phyloP scores from a whole-genome alignment of 495 filamentous ascomycete species.

The Cercophora sp. region DNA sequence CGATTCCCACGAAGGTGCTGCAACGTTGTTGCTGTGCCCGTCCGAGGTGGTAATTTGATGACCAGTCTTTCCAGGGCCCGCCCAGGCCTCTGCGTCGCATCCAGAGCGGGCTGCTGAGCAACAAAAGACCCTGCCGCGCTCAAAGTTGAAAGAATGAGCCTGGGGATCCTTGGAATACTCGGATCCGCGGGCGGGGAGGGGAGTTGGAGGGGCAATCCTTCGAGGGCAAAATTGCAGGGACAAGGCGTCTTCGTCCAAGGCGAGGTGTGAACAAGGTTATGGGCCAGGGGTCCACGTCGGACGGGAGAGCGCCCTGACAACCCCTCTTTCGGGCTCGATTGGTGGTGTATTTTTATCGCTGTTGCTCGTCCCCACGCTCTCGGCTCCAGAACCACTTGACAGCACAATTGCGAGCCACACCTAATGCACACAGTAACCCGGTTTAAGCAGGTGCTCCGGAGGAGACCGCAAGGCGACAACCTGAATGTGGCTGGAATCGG shows the following conservation, averaged over 20 bases:
- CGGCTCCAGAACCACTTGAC: neutral
- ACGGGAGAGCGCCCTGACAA: neutral
- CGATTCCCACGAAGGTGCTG: no score
- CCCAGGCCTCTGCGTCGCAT: neutral
- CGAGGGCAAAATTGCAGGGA: no score
- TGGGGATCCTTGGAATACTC: no score
- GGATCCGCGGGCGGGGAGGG: no score
- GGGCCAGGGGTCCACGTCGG: neutral
- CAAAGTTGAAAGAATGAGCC: no score
- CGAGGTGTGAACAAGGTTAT: no score
- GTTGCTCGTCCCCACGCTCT: neutral
- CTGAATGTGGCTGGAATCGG: no score
- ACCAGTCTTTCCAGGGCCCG: neutral
- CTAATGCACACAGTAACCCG: slow-evolving; percentile 2
- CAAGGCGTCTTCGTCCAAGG: no score
- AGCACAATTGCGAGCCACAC: neutral
- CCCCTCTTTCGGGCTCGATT: slow-evolving; percentile 5
- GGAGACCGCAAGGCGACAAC: neutral
- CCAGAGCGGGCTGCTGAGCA: slow-evolving; percentile 2
- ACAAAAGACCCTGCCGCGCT: neutral
- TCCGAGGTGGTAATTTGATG: neutral
- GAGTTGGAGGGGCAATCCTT: neutral
- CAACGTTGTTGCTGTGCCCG: neutral
- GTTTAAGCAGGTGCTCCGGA: neutral
- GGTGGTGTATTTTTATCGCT: slow-evolving; percentile 6